Conservation (phyloP, 140 eudicot genomes). For the Stevia rebaudiana region DNA sequence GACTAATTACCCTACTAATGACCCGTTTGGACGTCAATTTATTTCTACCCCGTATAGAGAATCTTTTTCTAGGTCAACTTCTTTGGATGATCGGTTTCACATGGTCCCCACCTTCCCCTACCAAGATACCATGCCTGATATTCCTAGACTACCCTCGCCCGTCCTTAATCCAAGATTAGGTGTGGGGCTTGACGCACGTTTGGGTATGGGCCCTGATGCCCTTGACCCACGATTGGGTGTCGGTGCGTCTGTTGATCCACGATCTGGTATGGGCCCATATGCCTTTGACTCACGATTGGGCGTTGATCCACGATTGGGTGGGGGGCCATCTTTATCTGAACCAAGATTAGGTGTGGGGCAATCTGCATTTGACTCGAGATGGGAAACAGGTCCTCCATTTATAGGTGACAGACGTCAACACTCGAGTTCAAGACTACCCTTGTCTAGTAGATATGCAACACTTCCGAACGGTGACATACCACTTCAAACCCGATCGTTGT, state of each 20-base stretch:
- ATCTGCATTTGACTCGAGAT: constrained; percentile 12
- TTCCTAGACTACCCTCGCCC: constrained; percentile 13
- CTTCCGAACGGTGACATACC: constrained; percentile 29
- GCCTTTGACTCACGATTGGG: not conserved
- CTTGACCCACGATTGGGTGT: constrained; percentile 19
- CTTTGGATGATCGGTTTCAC: constrained; percentile 32
- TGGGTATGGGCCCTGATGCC: constrained; percentile 2
- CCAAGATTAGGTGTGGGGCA: constrained; percentile 12
- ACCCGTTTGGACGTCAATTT: constrained; percentile 15
- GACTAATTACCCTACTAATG: constrained; percentile 30
- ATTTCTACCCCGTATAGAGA: constrained; percentile 28
- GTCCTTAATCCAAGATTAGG: constrained; percentile 10
- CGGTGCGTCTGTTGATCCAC: constrained; percentile 14
- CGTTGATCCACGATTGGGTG: constrained; percentile 1
- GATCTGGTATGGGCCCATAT: constrained; percentile 1
- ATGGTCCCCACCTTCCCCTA: constrained; percentile 34
- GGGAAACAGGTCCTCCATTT: not conserved
- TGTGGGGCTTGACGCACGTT: constrained; percentile 15
- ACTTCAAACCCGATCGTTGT: constrained; percentile 28
- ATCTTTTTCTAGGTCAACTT: constrained; percentile 33
- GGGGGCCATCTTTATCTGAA: not conserved
- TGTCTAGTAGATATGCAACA: constrained; percentile 24
- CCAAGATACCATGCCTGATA: constrained; percentile 36
- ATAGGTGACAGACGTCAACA: not conserved
- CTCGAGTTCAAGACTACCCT: constrained; percentile 19